Conservation (phyloP, 1,284 basidiomycete genomes). For the Puccinia novopanici region DNA sequence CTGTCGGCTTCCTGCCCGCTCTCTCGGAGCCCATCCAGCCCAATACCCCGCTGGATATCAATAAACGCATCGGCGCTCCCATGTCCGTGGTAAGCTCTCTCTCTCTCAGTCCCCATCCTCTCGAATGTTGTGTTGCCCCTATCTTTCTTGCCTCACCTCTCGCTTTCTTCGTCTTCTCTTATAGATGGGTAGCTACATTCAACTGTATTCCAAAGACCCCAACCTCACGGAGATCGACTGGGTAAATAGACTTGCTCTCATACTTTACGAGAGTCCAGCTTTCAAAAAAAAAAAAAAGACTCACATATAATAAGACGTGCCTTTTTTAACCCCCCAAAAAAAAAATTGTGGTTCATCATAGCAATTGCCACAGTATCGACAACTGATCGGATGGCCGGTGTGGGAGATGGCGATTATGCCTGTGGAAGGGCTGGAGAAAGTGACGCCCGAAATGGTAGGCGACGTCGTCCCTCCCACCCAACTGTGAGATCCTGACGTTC, state of each 20-base stretch:
- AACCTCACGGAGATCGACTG: slow-evolving; percentile 37
- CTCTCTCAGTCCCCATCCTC: too few species aligned
- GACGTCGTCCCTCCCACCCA: neutral
- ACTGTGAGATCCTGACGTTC: too few species aligned
- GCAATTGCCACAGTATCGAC: slow-evolving; percentile 21
- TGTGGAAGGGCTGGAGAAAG: slow-evolving; percentile 27
- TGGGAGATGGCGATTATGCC: slow-evolving; percentile 48
- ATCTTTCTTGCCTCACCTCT: too few species aligned
- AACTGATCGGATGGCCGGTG: slow-evolving; percentile 39
- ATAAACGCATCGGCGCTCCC: slow-evolving; percentile 23
- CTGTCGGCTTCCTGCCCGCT: slow-evolving; percentile 44
- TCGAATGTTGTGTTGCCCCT: too few species aligned
- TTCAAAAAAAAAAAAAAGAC: too few species aligned
- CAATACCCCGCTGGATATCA: slow-evolving; percentile 44
- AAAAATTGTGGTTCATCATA: neutral
- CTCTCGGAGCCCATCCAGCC: slow-evolving; percentile 25
- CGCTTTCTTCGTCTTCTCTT: too few species aligned
- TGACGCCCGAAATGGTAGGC: slow-evolving; percentile 29
- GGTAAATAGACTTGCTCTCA: neutral
- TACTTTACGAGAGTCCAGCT: too few species aligned
- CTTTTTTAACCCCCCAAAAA: neutral
- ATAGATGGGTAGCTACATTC: slow-evolving; percentile 37
- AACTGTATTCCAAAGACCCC: slow-evolving; percentile 16
- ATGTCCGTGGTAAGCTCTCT: slow-evolving; percentile 46
- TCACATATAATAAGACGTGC: neutral